Evolutionary conservation across 352 stramenopile genomes (phyloP), one percentile per base, ranked within the genome.

Genomic region (Phytophthora europaea): DNA sequence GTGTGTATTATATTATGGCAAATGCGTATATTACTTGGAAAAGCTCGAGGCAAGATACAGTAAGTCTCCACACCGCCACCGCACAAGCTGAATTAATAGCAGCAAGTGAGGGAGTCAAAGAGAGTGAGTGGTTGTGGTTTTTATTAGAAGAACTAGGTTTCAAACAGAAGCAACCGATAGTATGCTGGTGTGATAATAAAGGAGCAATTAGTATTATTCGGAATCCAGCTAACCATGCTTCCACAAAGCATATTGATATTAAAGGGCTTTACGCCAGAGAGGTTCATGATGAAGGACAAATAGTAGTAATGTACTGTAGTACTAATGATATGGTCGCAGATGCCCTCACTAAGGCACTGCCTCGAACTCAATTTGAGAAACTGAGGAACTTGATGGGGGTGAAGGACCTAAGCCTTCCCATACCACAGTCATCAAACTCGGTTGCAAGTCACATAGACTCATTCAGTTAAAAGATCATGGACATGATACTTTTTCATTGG

Each of bases 71-170:
- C 26, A 73, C 58, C 45, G 58, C 66, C 26, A 73, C 58, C 45
- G 58, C 66, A 33, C 56, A 73, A 26, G 20, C 51, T 26, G 66
- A 73, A 40, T 13, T 67, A 40, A 67, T 72, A n/a, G 57, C 65
- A 18, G 38, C 43, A 6, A 68, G 66, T 50, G 58, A 68, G 62
- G 36, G 58, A 2, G 23, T 73, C 4, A 73, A 62, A 61, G 57
- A 68, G 16, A 67, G 51, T 3, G 57, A 50, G 23, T 68, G 34
- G 34, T 4, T 61, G 31, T 56, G 45, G 20, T 15, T 61, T 67
- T 16, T 72, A 61, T 61, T 73, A 6, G 22, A 53, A n/a, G 38
- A 68, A 26, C 36, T 68, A 20, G 33, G 33, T 13, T 60, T 53
- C 22, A 59, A 67, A 15, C 48, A 66, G 36, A 43, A 43, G 36